Conservation (phyloP, 768 basidiomycete species). For the Boletus pseudopeckii region DNA sequence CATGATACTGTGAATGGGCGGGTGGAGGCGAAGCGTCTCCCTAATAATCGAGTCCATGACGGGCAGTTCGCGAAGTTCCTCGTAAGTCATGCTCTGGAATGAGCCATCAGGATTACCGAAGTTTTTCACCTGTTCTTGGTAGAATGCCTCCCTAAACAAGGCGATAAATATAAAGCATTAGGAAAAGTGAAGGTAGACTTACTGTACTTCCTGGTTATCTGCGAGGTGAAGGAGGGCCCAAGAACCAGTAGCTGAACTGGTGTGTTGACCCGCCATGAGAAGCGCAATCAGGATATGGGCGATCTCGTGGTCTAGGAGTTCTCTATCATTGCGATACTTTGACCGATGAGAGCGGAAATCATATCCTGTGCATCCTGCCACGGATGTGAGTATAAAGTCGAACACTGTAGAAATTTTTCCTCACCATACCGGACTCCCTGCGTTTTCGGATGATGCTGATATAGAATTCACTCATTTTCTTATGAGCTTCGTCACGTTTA, state of each 20-base stretch:
- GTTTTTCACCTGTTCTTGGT: constrained; percentile 82
- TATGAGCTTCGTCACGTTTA: constrained; percentile 83
- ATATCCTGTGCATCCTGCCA: constrained; percentile 80
- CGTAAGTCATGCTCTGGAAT: constrained; percentile 77
- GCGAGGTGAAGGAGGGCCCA: constrained; percentile 92
- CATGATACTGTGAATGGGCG: constrained; percentile 94
- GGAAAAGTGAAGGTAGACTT: constrained; percentile 29
- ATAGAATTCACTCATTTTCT: constrained; percentile 93
- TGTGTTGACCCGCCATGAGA: constrained; percentile 99
- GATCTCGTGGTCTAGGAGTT: constrained; percentile 83
- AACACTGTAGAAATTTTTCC: constrained; percentile 4
- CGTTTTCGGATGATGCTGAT: constrained; percentile 80
- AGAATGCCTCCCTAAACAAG: constrained; percentile 67
- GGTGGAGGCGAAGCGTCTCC: constrained; percentile 90
- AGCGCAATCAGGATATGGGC: constrained; percentile 99
- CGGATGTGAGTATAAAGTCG: not conserved
- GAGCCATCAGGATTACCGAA: constrained; percentile 80
- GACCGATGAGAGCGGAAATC: constrained; percentile 82
- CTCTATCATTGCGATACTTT: constrained; percentile 75
- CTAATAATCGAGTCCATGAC: constrained; percentile 87
- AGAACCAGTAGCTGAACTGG: constrained; percentile 86
- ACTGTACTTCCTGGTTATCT: constrained; percentile 70
- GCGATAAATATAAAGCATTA: not conserved
- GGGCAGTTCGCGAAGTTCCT: constrained; percentile 79
- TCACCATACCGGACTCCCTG: constrained; percentile 45